Evolutionary conservation across 2,329 filamentous ascomycete species (phyloP).

Genomic region (Diaporthe ilicicola): DNA sequence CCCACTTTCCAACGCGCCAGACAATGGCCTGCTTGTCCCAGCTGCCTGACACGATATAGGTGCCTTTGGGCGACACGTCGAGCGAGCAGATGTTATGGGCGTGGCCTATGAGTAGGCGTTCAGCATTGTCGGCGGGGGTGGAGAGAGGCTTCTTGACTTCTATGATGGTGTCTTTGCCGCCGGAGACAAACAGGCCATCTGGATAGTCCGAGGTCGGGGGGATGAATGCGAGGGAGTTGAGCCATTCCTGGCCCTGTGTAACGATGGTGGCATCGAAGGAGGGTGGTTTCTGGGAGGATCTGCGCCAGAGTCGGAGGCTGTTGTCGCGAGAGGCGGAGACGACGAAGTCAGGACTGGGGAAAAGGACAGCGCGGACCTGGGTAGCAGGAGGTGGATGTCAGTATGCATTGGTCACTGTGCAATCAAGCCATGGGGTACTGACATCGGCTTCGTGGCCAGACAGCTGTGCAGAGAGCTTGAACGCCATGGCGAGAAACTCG

Average conservation of each 20-base stretch:
- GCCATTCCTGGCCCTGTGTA: conserved; percentile 82
- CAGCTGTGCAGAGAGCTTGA: conserved; percentile 92
- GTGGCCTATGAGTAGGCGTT: conserved; percentile 87
- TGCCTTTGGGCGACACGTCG: conserved; percentile 77
- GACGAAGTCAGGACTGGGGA: conserved; percentile 75
- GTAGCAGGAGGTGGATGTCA: conserved; percentile 19
- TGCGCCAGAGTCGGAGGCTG: conserved; percentile 87
- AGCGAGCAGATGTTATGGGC: conserved; percentile 87
- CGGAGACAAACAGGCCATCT: conserved; percentile 84
- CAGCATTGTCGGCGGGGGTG: conserved; percentile 76
- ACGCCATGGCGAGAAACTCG: conserved; percentile 58
- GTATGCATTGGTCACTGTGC: background rate
- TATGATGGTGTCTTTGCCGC: conserved; percentile 91
- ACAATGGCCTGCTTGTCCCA: conserved; percentile 92
- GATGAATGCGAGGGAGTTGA: conserved; percentile 85
- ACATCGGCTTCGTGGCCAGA: conserved; percentile 94
- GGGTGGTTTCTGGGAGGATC: conserved; percentile 65
- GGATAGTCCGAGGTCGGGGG: conserved; percentile 74
- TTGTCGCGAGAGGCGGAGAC: conserved; percentile 92
- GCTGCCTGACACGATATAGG: conserved; percentile 85
- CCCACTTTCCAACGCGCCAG: conserved; percentile 89
- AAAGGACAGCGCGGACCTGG: conserved; percentile 87
- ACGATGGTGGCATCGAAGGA: conserved; percentile 80
- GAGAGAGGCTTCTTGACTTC: conserved; percentile 82
- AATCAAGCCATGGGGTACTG: conserved; percentile 46